Percentiles rank a stretch among this genome's conserved stretches.
Evolutionary conservation across 1,284 basidiomycete genomes (phyloP).

Genomic region (Cryptococcus hybrid): DNA sequence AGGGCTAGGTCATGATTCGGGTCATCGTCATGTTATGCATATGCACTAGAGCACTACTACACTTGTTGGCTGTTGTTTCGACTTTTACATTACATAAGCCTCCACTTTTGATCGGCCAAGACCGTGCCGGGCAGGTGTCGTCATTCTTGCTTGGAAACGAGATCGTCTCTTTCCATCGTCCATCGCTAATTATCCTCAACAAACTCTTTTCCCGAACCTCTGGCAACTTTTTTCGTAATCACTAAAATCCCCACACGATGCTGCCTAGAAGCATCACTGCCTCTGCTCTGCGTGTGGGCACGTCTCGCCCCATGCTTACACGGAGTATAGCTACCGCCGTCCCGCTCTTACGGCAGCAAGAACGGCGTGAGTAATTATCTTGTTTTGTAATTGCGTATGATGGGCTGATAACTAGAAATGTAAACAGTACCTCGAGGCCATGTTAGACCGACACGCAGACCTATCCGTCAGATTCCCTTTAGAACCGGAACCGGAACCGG

Average conservation of each 20-base stretch:
- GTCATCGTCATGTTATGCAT: conserved; percentile 3
- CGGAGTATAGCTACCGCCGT: conserved; percentile 10
- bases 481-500: background rate
- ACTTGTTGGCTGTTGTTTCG: too few relatives aligned
- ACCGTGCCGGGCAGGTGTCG: too few relatives aligned
- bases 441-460: conserved; percentile 23
- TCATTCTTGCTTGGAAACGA: background rate
- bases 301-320: background rate
- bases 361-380: conserved; percentile 12
- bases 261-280: background rate
- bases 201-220: background rate
- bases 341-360: conserved; percentile 12
- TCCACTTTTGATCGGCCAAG: conserved; percentile 1
- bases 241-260: background rate
- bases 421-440: conserved; percentile 32
- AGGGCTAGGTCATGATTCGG: conserved; percentile 12
- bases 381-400: too few relatives aligned
- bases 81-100: background rate
- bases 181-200: background rate
- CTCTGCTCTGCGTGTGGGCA: background rate
- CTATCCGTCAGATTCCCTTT: background rate
- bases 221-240: background rate
- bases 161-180: background rate
- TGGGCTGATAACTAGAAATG: too few relatives aligned
- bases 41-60: background rate